Evolutionary conservation across 2,329 filamentous ascomycete species (phyloP), one percentile per base, ranked within the genome.

Genomic region (Sarocladiaceae sp.): DNA sequence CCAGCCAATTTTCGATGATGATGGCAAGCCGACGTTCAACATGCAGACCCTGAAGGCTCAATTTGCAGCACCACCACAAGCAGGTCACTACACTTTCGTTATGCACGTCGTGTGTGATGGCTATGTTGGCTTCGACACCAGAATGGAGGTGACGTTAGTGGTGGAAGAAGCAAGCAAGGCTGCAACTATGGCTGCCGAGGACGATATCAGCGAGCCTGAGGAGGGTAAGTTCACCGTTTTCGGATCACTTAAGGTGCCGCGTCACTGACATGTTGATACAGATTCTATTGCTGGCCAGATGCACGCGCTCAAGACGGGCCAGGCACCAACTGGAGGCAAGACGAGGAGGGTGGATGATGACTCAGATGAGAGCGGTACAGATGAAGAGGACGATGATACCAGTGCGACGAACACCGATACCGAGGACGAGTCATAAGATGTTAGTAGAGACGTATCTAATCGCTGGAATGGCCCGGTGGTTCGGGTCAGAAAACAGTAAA

Each of bases 1-100:
- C 69, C 88, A 91, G 74, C 88, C 90, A 26, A 84, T 97, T 28
- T 88, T 94, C 57, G 84, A 88, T 60, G 84, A 83, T 36, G 79
- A 84, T 56, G 90, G 88, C 61, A 88, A 88, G 66, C 93, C 93
- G 2, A 97, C 94, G 2, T 99, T 90, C 73, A 87, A 92, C 62
- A 86, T 99, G 73, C 92, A 97, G 70, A 99, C 94, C 3, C 77
- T 97, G 63, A 97, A 96, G 78, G 93, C 95, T 68, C 90, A 97
- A 68, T 99, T 99, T 70, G 90, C 93, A 58, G 93, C 94, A 1
- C 94, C 94, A 39, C 91, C 93, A 22, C 89, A 96, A 66, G 82
- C 90, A 4, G 94, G 93, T 42, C 87, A 92, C 68, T 99, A 96
- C 73, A 92, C 88, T 1, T 99, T 99, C 66, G 87, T 91, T 55